phyloP scores from a whole-genome alignment of 148 eudicot genomes.

The Polygonum aviculare region DNA sequence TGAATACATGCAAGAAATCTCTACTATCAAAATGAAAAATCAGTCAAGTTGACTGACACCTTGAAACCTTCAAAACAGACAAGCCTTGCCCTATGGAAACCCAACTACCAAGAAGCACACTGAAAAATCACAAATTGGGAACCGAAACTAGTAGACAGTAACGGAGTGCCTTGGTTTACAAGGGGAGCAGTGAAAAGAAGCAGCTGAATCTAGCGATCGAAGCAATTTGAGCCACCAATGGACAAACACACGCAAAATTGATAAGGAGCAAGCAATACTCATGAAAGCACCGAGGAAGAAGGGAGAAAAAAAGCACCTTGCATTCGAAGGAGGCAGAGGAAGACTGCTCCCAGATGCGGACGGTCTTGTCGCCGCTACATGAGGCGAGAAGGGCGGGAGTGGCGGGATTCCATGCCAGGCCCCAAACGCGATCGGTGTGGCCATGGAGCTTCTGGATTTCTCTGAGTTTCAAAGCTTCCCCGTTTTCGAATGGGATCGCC shows the following conservation, averaged over 20 bases:
- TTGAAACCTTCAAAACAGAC: background rate
- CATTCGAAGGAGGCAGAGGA: constrained; percentile 29
- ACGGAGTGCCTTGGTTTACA: background rate
- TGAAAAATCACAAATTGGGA: background rate
- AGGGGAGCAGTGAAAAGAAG: background rate
- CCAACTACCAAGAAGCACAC: background rate
- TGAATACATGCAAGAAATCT: background rate
- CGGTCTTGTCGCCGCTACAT: constrained; percentile 84
- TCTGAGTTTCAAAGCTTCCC: constrained; percentile 20
- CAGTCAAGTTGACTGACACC: background rate
- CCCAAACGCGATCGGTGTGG: constrained; percentile 82
- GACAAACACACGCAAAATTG: background rate
- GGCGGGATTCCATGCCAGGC: constrained; percentile 74
- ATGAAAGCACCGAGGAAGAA: background rate
- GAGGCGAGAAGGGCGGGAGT: constrained; percentile 53
- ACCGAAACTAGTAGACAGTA: background rate
- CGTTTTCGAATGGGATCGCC: constrained; percentile 26
- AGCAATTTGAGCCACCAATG: background rate
- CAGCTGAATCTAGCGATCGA: background rate
- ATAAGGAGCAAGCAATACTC: background rate
- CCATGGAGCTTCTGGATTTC: constrained; percentile 71
- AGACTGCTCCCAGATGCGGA: constrained; percentile 76
- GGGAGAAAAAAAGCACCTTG: constrained; percentile 23
- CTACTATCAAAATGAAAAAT: background rate
- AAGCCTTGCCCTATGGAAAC: background rate